Conservation (phyloP, 176 grass and related monocot species). For the Triticum turgidum region DNA sequence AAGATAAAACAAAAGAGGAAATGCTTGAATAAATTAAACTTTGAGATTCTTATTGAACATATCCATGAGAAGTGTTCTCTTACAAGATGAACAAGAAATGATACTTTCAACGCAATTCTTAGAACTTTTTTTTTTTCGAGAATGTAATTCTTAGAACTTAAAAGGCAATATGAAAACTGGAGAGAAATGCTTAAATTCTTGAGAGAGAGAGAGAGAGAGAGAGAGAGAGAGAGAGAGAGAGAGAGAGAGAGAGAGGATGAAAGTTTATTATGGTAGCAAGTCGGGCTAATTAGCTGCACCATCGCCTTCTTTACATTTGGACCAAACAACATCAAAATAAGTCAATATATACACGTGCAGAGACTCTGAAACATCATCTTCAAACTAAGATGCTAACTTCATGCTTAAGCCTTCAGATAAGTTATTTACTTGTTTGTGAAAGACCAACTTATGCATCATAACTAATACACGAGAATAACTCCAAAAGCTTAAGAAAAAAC, state of each 20-base stretch:
- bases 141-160: background rate
- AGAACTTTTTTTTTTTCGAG: too few relatives aligned
- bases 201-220: background rate
- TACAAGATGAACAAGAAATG: background rate
- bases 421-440: background rate
- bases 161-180: background rate
- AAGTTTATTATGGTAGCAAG: background rate
- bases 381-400: slow-evolving; percentile 15
- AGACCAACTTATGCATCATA: slow-evolving; percentile 3
- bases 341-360: background rate
- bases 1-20: background rate
- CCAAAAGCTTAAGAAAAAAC: background rate
- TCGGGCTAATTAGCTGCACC: slow-evolving; percentile 20
- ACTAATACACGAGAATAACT: slow-evolving; percentile 12
- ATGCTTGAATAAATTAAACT: background rate
- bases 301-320: slow-evolving; percentile 16
- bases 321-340: slow-evolving; percentile 2
- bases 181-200: background rate
- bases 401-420: background rate
- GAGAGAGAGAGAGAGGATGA: background rate
- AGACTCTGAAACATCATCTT: background rate
- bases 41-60: slow-evolving; percentile 13
- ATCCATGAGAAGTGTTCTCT: background rate
- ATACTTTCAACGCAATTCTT: background rate
- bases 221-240: background rate